Percentiles rank a stretch among this genome's conserved stretches.
Evolutionary conservation across 2,329 filamentous ascomycete genomes (phyloP).

Genomic region (Aaosphaeria pasadenensis): DNA sequence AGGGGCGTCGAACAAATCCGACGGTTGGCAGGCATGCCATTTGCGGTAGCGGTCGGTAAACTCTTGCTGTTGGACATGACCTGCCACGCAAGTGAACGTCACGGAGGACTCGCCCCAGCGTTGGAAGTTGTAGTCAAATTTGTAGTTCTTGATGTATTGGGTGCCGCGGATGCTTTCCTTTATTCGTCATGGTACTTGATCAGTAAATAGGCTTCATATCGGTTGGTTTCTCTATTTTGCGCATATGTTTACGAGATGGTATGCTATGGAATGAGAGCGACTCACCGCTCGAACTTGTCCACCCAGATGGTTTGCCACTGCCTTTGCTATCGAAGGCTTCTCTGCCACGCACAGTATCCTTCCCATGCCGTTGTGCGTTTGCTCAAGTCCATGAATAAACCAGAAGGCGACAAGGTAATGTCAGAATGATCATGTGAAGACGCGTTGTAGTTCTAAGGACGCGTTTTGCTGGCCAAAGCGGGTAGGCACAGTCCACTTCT

Average conservation of each 20-base stretch:
- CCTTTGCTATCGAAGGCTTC: conserved; percentile 94
- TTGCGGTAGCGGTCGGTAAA: conserved; percentile 72
- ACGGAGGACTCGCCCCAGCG: conserved; percentile 80
- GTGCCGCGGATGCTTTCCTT: conserved; percentile 66
- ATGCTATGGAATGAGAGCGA: background rate
- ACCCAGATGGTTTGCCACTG: conserved; percentile 84
- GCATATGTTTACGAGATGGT: background rate
- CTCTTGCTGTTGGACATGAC: conserved; percentile 79
- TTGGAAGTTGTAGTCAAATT: conserved; percentile 85
- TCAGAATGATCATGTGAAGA: conserved; percentile 30
- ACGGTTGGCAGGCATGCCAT: conserved; percentile 79
- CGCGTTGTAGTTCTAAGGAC: conserved; percentile 22
- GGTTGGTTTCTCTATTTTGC: background rate
- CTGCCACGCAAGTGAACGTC: conserved; percentile 89
- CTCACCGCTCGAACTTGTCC: conserved; percentile 71
- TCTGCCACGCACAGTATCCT: conserved; percentile 75
- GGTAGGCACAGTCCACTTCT: too few species aligned
- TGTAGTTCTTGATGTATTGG: conserved; percentile 89
- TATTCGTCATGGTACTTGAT: background rate
- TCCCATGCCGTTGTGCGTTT: conserved; percentile 24
- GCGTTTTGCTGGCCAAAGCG: conserved; percentile 8
- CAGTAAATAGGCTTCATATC: background rate
- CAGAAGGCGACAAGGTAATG: background rate
- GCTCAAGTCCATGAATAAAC: conserved; percentile 1
- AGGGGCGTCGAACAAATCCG: conserved; percentile 75